Conservation (phyloP, 2,329 filamentous ascomycete genomes). For the Orbilia blumenaviensis region DNA sequence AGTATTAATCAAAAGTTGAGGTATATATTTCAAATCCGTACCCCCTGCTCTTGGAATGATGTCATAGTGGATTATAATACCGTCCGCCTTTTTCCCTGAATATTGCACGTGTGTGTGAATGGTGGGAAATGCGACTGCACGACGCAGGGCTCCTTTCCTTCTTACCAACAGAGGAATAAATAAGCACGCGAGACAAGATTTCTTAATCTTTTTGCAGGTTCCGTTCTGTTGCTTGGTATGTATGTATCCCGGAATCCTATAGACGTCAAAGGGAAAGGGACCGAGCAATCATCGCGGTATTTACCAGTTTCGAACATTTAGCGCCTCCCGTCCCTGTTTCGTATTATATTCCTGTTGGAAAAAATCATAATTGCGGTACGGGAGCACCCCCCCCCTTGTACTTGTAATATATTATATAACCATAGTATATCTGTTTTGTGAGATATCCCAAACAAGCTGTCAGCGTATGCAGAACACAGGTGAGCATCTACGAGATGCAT, state of each 20-base stretch:
- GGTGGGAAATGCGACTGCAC: background rate
- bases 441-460: no score
- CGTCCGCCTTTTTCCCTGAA: no score
- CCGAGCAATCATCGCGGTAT: conserved; percentile 44
- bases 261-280: background rate
- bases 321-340: background rate
- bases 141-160: conserved; percentile 5
- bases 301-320: conserved; percentile 42
- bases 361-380: background rate
- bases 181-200: conserved; percentile 10
- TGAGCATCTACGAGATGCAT: background rate
- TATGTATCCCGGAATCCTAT: conserved; percentile 2
- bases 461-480: no score
- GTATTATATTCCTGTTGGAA: background rate
- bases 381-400: background rate
- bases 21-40: conserved; percentile 2
- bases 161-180: background rate
- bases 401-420: no score
- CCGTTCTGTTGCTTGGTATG: background rate
- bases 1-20: background rate
- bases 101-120: conserved; percentile 33
- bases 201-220: conserved; percentile 4
- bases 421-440: no score
- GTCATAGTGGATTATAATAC: conserved; percentile 50
- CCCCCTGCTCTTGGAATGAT: conserved; percentile 29